Evolutionary conservation across 192 early-diverging fungal genomes (phyloP).

Genomic region (Coemansia furcata): DNA sequence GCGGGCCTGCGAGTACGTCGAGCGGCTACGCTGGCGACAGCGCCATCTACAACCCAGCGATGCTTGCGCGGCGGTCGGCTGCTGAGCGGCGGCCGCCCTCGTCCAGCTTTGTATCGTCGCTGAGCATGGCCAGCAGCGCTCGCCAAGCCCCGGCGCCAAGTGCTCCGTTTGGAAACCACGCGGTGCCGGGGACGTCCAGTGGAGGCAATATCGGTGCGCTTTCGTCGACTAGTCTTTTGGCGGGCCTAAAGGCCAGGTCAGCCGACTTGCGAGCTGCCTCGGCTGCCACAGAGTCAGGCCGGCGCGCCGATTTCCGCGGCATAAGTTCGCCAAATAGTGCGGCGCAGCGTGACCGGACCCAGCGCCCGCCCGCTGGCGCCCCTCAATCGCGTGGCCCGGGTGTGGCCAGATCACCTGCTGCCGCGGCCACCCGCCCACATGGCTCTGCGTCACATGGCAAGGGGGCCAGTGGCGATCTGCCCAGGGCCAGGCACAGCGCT

Average conservation of each 20-base stretch:
- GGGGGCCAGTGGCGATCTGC: neutral
- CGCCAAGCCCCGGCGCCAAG: neutral
- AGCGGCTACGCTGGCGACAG: neutral
- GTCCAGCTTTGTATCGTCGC: conserved; percentile 17
- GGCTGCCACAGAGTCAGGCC: conserved; percentile 6
- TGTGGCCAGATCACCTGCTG: conserved; percentile 15
- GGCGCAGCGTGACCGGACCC: conserved; percentile 9
- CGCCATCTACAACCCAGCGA: conserved; percentile 6
- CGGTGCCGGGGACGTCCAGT: conserved; percentile 10
- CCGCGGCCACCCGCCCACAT: conserved; percentile 5
- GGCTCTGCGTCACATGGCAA: neutral
- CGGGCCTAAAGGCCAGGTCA: conserved; percentile 18
- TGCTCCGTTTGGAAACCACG: conserved; percentile 14
- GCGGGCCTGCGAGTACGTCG: neutral
- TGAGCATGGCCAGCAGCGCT: conserved; percentile 11
- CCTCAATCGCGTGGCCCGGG: neutral
- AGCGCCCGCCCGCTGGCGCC: neutral
- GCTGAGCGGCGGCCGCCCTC: conserved; percentile 2
- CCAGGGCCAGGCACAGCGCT: neutral
- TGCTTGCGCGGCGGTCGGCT: conserved; percentile 8
- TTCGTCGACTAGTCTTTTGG: conserved; percentile 29
- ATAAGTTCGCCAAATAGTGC: conserved; percentile 1
- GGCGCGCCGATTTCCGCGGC: conserved; percentile 3
- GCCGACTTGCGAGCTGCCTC: neutral
- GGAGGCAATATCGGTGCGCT: neutral